phyloP scores from a whole-genome alignment of 2,329 filamentous ascomycete species.

The Venturia oleaginea region DNA sequence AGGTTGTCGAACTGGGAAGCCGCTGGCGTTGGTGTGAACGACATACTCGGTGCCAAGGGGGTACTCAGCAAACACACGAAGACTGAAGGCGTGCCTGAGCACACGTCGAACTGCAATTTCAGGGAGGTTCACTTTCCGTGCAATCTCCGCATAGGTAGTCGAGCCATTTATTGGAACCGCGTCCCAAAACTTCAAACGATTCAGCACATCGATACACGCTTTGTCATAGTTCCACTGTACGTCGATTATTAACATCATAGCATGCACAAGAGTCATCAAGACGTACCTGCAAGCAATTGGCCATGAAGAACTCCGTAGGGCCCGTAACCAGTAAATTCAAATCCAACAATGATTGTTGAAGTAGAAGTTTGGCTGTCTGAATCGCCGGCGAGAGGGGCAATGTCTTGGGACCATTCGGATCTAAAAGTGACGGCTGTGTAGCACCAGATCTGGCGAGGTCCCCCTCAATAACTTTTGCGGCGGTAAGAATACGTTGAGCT shows the following conservation, averaged over 20 bases:
- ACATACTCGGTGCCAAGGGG: neutral
- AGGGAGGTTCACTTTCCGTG: constrained; percentile 20
- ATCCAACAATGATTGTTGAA: neutral
- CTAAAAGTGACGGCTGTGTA: neutral
- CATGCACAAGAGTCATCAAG: neutral
- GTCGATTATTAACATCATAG: neutral
- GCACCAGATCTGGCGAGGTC: neutral
- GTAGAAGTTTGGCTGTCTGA: neutral
- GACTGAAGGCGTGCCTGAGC: constrained; percentile 26
- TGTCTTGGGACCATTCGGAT: neutral
- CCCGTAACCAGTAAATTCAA: neutral
- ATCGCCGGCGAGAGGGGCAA: neutral
- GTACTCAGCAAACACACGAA: constrained; percentile 27
- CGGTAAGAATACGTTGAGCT: neutral
- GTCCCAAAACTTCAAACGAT: constrained; percentile 45
- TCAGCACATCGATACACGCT: constrained; percentile 33
- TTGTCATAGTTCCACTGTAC: neutral
- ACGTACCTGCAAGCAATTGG: neutral
- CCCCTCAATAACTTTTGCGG: neutral
- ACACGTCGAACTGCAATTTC: constrained; percentile 24
- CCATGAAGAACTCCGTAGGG: neutral
- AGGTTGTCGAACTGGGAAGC: neutral
- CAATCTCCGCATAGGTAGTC: constrained; percentile 29
- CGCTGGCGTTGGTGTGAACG: constrained; percentile 11
- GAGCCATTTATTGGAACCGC: constrained; percentile 40